phyloP scores from a whole-genome alignment of 306 rosid genomes.

The Quercus aquifolioides region DNA sequence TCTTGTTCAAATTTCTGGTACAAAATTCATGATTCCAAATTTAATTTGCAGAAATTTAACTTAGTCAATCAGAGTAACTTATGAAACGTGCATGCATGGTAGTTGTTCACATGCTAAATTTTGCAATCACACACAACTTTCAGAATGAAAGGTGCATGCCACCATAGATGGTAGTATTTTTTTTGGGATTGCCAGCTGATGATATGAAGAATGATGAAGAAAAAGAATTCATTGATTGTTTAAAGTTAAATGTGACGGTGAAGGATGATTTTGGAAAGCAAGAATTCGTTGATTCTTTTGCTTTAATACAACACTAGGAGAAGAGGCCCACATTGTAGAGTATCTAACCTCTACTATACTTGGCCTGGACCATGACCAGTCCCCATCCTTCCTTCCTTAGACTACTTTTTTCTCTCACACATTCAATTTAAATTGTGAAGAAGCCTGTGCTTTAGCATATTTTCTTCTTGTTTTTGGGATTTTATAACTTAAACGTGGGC shows the following conservation, averaged over 20 bases:
- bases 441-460: background rate
- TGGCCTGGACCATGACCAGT: constrained; percentile 35
- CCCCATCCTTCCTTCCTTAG: constrained; percentile 1
- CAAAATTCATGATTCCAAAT: background rate
- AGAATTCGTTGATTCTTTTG: constrained; percentile 27
- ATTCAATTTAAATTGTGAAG: background rate
- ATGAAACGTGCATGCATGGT: too few species aligned
- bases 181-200: background rate
- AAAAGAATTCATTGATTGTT: constrained; percentile 3
- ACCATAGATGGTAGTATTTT: background rate
- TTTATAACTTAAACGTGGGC: background rate
- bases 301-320: constrained; percentile 45
- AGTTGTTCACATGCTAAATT: background rate
- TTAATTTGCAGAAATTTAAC: background rate
- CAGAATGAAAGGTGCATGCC: background rate
- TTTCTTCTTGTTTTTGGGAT: constrained; percentile 1
- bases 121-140: background rate
- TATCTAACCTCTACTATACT: constrained; percentile 11
- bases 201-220: background rate
- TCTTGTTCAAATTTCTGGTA: background rate
- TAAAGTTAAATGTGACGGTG: constrained; percentile 35
- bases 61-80: too few species aligned
- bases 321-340: constrained; percentile 25
- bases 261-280: constrained; percentile 41
- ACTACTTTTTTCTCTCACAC: background rate